A percentile compares a stretch with the other conserved stretches of the same genome.
Evolutionary conservation across 768 basidiomycete genomes (phyloP).

Genomic region (Boletus reticulatus): DNA sequence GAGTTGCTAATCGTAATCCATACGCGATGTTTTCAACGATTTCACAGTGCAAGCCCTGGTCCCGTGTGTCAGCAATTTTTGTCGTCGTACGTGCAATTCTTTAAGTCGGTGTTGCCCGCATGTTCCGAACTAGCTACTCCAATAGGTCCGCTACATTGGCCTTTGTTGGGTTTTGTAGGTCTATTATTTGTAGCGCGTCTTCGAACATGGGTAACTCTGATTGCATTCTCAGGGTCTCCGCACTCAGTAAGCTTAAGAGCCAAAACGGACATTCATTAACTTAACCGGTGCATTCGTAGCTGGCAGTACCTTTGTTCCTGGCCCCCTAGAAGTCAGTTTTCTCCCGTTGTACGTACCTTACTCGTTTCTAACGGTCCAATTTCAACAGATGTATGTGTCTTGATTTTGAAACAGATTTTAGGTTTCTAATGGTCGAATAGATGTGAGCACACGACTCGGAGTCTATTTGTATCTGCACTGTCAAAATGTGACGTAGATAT

Average conservation of each 20-base stretch:
- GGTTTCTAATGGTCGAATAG: neutral
- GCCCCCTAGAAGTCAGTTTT: neutral
- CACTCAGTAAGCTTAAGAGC: neutral
- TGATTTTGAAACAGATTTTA: no score
- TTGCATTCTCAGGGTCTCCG: neutral
- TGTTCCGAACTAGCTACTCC: neutral
- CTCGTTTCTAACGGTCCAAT: neutral
- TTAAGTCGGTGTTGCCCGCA: neutral
- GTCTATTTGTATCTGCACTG: no score
- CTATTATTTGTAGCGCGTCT: neutral
- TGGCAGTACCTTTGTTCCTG: neutral
- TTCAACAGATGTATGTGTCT: no score
- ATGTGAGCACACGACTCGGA: neutral
- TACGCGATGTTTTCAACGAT: neutral
- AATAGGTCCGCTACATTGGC: neutral
- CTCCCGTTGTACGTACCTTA: neutral
- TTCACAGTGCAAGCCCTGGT: neutral
- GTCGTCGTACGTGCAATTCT: neutral
- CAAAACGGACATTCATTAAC: neutral
- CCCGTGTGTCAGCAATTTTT: neutral
- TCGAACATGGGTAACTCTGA: neutral
- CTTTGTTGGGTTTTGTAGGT: neutral
- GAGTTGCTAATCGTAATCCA: rapidly evolving
- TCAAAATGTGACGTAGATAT: no score
- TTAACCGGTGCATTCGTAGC: neutral